phyloP scores from a whole-genome alignment of 2,329 filamentous ascomycete genomes.

The Monosporascus cannonballus region DNA sequence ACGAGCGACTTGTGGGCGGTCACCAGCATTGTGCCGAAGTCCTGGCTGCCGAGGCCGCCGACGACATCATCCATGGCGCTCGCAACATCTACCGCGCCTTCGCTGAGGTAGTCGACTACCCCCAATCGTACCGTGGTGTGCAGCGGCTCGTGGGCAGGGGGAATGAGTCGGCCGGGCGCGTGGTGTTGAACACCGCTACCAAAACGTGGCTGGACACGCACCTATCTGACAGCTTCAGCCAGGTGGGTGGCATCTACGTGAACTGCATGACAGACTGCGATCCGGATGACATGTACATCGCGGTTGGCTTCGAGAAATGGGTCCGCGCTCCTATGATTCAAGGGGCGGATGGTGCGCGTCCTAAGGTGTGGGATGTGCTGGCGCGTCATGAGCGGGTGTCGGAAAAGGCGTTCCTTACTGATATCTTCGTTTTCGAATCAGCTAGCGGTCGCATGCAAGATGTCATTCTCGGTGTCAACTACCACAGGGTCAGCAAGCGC shows the following conservation, averaged over 20 bases:
- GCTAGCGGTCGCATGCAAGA: slow-evolving; percentile 22
- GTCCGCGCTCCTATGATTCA: slow-evolving; percentile 23
- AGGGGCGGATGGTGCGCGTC: slow-evolving; percentile 1
- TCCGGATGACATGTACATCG: slow-evolving; percentile 26
- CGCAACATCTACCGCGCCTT: slow-evolving; percentile 33
- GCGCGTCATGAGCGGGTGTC: slow-evolving; percentile 17
- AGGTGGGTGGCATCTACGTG: slow-evolving; percentile 30
- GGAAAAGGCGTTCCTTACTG: slow-evolving; percentile 22
- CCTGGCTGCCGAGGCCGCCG: slow-evolving; percentile 17
- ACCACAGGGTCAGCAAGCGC: slow-evolving; percentile 19
- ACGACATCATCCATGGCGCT: slow-evolving; percentile 26
- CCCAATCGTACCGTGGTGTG: slow-evolving; percentile 20
- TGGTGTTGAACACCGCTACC: slow-evolving; percentile 14
- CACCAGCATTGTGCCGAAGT: slow-evolving; percentile 24
- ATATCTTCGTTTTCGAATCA: slow-evolving; percentile 30
- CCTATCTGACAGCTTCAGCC: slow-evolving; percentile 27
- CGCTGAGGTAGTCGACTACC: slow-evolving; percentile 28
- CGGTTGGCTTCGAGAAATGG: slow-evolving; percentile 24
- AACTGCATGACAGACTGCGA: slow-evolving; percentile 28
- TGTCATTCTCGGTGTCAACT: slow-evolving; percentile 28
- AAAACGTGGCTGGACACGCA: slow-evolving; percentile 20
- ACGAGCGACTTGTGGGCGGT: slow-evolving; percentile 24
- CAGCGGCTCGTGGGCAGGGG: slow-evolving; percentile 21
- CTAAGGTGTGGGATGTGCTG: slow-evolving; percentile 22
- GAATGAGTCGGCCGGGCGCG: slow-evolving; percentile 23